Percentiles rank a stretch among this genome's conserved stretches.
Evolutionary conservation across 1,139 yeast species (phyloP).

Genomic region (Yamadazyma kanchanaburiensis): DNA sequence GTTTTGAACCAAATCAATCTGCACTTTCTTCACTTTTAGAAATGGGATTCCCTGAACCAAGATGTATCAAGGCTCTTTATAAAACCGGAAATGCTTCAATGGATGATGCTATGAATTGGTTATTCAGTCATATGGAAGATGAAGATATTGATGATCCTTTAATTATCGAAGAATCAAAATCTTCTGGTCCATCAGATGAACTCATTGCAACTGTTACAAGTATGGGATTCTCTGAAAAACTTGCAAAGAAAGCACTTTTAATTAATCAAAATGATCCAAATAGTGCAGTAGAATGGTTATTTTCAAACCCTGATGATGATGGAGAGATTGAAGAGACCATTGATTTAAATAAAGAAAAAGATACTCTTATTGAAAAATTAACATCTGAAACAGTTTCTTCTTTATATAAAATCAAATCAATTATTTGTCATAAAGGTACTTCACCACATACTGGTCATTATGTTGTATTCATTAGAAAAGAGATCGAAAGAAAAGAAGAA

Average conservation of each 20-base stretch:
- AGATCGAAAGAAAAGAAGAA: conserved; percentile 35
- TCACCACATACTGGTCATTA: conserved; percentile 97
- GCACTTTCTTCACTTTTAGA: conserved; percentile 54
- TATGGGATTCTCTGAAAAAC: conserved; percentile 74
- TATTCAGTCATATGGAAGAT: conserved; percentile 86
- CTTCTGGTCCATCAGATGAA: conserved; percentile 20
- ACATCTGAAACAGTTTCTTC: conserved; percentile 2
- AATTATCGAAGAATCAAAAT: conserved; percentile 10
- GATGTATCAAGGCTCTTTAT: conserved; percentile 66
- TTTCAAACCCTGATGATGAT: conserved; percentile 67
- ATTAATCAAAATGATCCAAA: conserved; percentile 60
- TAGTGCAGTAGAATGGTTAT: conserved; percentile 88
- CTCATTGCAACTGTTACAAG: conserved; percentile 49
- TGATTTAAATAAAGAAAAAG: conserved; percentile 18
- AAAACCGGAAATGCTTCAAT: conserved; percentile 64
- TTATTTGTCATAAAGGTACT: conserved; percentile 90
- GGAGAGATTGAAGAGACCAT: conserved; percentile 17
- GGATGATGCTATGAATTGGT: conserved; percentile 89
- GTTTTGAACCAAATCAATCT: conserved; percentile 55
- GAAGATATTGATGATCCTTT: conserved; percentile 65
- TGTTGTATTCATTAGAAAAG: conserved; percentile 67
- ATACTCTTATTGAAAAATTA: conserved; percentile 13
- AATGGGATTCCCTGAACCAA: conserved; percentile 85
- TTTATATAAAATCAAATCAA: conserved; percentile 66
- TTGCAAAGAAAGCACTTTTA: conserved; percentile 68